These are phyloP conservation scores for Irpex lacteus DNA, from an alignment of 1,284 basidiomycete species.

Conservation along the genomic window DNA sequence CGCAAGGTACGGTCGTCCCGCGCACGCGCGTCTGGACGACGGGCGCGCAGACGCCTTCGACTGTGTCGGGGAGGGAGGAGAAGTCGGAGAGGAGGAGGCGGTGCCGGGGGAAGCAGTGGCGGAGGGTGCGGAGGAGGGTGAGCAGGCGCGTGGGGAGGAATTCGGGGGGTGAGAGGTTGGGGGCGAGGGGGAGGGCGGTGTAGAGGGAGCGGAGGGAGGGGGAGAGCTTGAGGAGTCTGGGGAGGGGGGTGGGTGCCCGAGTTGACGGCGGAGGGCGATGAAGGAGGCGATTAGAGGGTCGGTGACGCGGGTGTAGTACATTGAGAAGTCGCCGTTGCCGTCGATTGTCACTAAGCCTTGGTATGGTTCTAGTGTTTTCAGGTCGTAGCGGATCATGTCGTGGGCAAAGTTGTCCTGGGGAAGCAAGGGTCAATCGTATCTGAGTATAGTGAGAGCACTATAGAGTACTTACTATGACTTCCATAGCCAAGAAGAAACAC, in stretches of 20 bases:
- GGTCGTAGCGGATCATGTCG: conserved; percentile 90
- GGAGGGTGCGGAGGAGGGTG: conserved; percentile 81
- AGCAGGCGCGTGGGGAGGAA: conserved; percentile 94
- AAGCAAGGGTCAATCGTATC: conserved; percentile 4
- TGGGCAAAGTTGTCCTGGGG: conserved; percentile 94
- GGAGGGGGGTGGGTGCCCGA: conserved; percentile 56
- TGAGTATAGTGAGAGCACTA: conserved; percentile 6
- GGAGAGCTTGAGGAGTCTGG: conserved; percentile 56
- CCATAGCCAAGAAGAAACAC: conserved; percentile 92
- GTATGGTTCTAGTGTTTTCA: conserved; percentile 74
- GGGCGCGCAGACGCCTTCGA: conserved; percentile 84
- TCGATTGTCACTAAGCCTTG: conserved; percentile 87
- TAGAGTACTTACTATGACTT: conserved; percentile 77
- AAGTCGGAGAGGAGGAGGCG: conserved; percentile 94
- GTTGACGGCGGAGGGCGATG: conserved; percentile 58
- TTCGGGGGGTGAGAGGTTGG: conserved; percentile 89
- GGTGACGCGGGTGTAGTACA: conserved; percentile 80
- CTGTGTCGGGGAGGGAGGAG: conserved; percentile 81
- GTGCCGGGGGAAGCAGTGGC: conserved; percentile 86
- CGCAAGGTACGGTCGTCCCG: conserved; percentile 84
- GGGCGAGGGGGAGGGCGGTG: conserved; percentile 77
- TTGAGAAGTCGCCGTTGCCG: conserved; percentile 80
- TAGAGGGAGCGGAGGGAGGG: conserved; percentile 60
- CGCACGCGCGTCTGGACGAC: conserved; percentile 94
- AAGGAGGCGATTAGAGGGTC: conserved; percentile 84